phyloP scores from a whole-genome alignment of 768 basidiomycete genomes.

The Pulveroboletus sp. region DNA sequence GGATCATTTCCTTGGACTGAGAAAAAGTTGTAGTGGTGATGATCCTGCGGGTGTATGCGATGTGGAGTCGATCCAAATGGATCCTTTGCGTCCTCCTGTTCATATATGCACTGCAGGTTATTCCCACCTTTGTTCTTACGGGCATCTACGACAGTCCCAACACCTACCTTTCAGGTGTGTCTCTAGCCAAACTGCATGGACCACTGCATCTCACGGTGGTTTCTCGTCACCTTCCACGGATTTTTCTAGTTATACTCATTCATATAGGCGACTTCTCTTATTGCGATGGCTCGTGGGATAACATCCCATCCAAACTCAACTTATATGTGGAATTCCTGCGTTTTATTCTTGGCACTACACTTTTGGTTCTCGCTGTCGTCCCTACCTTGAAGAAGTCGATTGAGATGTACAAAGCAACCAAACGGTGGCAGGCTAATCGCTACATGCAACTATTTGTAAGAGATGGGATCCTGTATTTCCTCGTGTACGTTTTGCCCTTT shows the following conservation, averaged over 20 bases:
- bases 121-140: not conserved
- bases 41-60: not conserved
- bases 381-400: not conserved
- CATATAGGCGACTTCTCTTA: not conserved
- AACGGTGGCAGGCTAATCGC: conserved; percentile 4
- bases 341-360: not conserved
- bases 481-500: conserved; percentile 1
- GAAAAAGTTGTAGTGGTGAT: not conserved
- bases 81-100: not conserved
- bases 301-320: not conserved
- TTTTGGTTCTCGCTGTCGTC: not conserved
- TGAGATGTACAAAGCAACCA: conserved; percentile 1
- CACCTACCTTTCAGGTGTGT: not conserved
- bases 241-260: not conserved
- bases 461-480: conserved; percentile 11
- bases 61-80: too few relatives aligned
- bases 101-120: not conserved
- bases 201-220: not conserved
- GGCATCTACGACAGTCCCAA: not conserved
- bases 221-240: not conserved
- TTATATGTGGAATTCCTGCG: not conserved
- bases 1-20: not conserved
- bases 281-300: not conserved
- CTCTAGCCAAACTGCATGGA: not conserved
- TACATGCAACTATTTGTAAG: conserved; percentile 1